phyloP scores from a whole-genome alignment of 805 yeast species.

The Lachancea meyersii region DNA sequence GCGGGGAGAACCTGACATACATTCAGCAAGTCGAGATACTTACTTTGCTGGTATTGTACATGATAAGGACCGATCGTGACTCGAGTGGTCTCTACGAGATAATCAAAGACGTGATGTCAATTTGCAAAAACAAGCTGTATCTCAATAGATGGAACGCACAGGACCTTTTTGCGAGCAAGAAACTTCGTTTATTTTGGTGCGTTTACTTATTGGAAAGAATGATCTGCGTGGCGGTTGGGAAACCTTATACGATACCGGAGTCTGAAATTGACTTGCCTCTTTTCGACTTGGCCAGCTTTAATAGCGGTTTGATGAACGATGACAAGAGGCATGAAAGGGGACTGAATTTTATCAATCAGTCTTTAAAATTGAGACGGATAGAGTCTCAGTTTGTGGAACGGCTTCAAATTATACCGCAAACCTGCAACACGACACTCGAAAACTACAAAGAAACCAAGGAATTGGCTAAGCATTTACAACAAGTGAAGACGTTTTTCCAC shows the following conservation, averaged over 20 bases:
- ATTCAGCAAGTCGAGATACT: constrained; percentile 48
- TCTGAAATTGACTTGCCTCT: constrained; percentile 45
- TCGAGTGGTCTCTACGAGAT: constrained; percentile 48
- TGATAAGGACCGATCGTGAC: constrained; percentile 57
- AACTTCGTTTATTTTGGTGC: constrained; percentile 58
- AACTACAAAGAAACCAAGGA: constrained; percentile 14
- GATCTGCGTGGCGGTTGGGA: constrained; percentile 56
- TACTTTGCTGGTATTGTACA: constrained; percentile 46
- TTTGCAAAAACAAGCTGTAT: constrained; percentile 33
- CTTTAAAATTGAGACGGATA: constrained; percentile 49
- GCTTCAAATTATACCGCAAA: constrained; percentile 37
- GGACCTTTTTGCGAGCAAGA: constrained; percentile 32
- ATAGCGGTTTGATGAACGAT: constrained; percentile 17
- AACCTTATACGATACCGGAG: constrained; percentile 50
- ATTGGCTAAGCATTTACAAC: constrained; percentile 38
- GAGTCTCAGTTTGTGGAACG: constrained; percentile 55
- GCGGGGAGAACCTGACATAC: constrained; percentile 35
- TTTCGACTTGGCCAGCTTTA: constrained; percentile 39
- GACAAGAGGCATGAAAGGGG: constrained; percentile 33
- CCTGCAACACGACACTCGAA: constrained; percentile 4
- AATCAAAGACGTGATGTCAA: constrained; percentile 45
- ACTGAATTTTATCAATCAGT: constrained; percentile 48
- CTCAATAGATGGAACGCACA: constrained; percentile 25
- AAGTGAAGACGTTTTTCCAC: constrained; percentile 47
- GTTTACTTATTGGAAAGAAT: constrained; percentile 56